A percentile compares a stretch with the other conserved stretches of the same genome.
These are phyloP conservation scores for Lachancea meyersii DNA, from an alignment of 805 yeast genomes.

Conservation along the genomic window DNA sequence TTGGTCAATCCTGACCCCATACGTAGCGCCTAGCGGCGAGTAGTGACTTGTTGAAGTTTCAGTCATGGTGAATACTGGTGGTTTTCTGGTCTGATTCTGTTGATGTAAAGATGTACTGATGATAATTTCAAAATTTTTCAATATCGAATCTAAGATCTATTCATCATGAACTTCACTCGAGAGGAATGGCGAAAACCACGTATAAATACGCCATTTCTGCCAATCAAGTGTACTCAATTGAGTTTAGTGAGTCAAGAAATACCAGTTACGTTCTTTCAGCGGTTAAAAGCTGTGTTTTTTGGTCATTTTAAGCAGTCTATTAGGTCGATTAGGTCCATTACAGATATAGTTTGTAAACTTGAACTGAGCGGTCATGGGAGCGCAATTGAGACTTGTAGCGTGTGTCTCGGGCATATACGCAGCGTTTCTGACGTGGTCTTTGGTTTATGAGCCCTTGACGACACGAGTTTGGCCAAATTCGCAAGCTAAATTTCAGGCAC, in stretches of 20 bases:
- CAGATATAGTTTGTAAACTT: background rate
- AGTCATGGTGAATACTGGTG: background rate
- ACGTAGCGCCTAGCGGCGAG: constrained; percentile 35
- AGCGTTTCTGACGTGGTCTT: constrained; percentile 87
- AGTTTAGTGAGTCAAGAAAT: background rate
- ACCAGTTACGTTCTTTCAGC: background rate
- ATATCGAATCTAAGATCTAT: background rate
- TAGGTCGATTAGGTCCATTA: too few relatives aligned
- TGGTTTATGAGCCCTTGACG: constrained; percentile 82
- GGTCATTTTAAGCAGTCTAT: too few relatives aligned
- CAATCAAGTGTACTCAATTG: background rate
- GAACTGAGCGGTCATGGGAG: background rate
- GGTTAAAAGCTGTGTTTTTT: background rate
- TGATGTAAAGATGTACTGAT: background rate
- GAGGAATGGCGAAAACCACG: background rate
- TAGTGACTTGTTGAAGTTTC: constrained; percentile 16
- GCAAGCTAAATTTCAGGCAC: constrained; percentile 56
- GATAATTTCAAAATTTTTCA: background rate
- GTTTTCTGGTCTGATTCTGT: background rate
- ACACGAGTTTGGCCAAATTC: constrained; percentile 64
- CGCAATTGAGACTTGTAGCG: constrained; percentile 18
- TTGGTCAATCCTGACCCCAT: constrained; percentile 52
- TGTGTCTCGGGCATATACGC: constrained; percentile 64
- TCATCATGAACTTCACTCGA: background rate
- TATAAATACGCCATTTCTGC: background rate